Evolutionary conservation across 805 yeast species (phyloP), one percentile per base, ranked within the genome.

Genomic region (Priceomyces carsonii): DNA sequence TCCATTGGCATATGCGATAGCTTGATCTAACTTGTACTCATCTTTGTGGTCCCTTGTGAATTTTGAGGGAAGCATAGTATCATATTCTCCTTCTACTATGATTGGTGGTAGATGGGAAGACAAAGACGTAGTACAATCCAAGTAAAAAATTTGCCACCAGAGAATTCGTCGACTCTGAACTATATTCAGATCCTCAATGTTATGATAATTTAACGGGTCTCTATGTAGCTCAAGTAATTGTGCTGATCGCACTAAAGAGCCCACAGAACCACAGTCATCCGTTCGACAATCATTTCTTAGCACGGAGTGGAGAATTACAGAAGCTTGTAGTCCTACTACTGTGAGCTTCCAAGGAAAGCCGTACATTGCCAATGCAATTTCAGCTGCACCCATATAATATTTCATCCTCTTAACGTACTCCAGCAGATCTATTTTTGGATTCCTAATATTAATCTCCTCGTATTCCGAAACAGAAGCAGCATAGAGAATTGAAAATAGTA

Each of bases 391-490:
- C 12, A 43, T 42, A 27, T 23, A 43, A 22, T 32, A 33, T 28
- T 32, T 36, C 47, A 43, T 40, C n/a, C 26, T 25, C 4, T 34
- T 29, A 4, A 32, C 32, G 23, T 36, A 29, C 6, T 37, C 39
- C 15, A n/a, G 8, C 16, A 12, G 32, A 23, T 23, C 5, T 7
- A 23, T 15, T 15, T 23, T 23, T 12, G 26, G 26, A 23, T 23
- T 23, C n/a, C 32, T 30, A 16, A 19, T 31, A 18, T 33, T 28
- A 4, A 25, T n/a, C 29, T 40, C 44, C 25, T 43, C 44, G 20
- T 30, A 43, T 19, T 40, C 42, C 5, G 44, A 40, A 3, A 40
- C 47, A 5, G 47, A 37, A 8, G 44, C 41, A 5, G 44, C 47
- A 32, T 43, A 43, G 14, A 43, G 35, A 14, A 43, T 38, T 5